phyloP scores from a whole-genome alignment of 768 basidiomycete genomes.

The Serendipita sp. region DNA sequence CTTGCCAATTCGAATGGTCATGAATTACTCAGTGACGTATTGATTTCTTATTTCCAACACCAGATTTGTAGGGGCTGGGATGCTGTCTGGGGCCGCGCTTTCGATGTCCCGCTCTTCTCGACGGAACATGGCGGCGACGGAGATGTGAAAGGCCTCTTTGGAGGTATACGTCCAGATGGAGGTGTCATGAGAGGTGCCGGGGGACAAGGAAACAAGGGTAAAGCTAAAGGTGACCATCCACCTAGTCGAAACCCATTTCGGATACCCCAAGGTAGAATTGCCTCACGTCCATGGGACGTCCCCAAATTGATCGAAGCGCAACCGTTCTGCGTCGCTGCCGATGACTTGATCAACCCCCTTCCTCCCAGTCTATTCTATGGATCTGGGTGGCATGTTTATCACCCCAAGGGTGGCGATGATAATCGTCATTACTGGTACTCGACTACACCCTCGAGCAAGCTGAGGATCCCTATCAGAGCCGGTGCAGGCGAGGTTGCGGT shows the following conservation, averaged over 20 bases:
- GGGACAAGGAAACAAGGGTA: background rate
- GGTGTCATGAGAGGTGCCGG: slow-evolving; percentile 13
- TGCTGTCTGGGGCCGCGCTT: slow-evolving; percentile 49
- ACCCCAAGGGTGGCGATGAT: slow-evolving; percentile 39
- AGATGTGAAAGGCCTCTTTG: slow-evolving; percentile 55
- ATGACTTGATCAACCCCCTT: slow-evolving; percentile 93
- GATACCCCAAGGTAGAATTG: slow-evolving; percentile 19
- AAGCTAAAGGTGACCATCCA: slow-evolving; percentile 1
- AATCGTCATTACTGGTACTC: slow-evolving; percentile 83
- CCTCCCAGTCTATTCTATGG: slow-evolving; percentile 91
- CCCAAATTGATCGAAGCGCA: slow-evolving; percentile 63
- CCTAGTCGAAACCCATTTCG: slow-evolving; percentile 17
- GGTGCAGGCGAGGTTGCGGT: slow-evolving; percentile 87
- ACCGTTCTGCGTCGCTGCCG: slow-evolving; percentile 90
- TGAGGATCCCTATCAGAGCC: slow-evolving; percentile 70
- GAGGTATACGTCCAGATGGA: slow-evolving; percentile 50
- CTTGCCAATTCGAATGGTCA: slow-evolving; percentile 73
- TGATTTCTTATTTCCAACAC: slow-evolving; percentile 77
- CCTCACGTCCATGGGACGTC: slow-evolving; percentile 28
- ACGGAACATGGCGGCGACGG: slow-evolving; percentile 24
- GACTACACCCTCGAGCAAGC: slow-evolving; percentile 62
- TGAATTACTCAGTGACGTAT: slow-evolving; percentile 75
- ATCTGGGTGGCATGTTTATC: slow-evolving; percentile 73
- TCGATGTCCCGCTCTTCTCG: slow-evolving; percentile 36
- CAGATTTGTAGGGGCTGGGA: slow-evolving; percentile 83